Evolutionary conservation across 257 asterid genomes (phyloP), one percentile per base, ranked within the genome.

Genomic region (Nicotiana knightiana): DNA sequence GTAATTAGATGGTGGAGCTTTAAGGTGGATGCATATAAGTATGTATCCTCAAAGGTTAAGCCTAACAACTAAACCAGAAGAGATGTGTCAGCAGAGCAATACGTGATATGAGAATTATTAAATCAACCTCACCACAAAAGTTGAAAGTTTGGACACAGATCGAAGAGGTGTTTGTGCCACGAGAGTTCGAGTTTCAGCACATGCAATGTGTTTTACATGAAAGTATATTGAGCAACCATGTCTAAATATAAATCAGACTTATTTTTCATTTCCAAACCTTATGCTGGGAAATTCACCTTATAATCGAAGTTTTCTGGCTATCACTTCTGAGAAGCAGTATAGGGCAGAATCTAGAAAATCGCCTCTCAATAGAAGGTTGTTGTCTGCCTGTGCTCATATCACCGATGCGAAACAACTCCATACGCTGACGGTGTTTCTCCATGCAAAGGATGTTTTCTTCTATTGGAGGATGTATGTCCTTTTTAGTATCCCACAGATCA

Each of bases 401-500:
- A 67, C 85, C 87, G 79, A 93, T 51, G 77, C 91, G 59, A 84
- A 90, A 82, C 77, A 90, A 89, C 53, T 90, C 89, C 86, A 87
- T 89, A 61, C 86, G 90, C 83, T 67, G 89, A n/a, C 26, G 64
- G 86, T 94, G 91, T 85, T 88, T 94, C 84, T 89, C 91, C 87
- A 85, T 84, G 86, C 92, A 93, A 67, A 92, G 85, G 86, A 90
- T 77, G 86, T 86, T 90, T 85, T 94, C 98, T 85, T 88, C 93
- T 57, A 90, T 58, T 21, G 97, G 99, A 85, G 97, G 93, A 79
- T 61, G 83, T 81, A 90, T 82, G 67, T 87, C 92, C 82, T 88
- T 75, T 86, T 73, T 65, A 82, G 83, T 82, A 87, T 93, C 96
- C 99, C 98, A 95, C 88, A 93, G 86, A 87, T 88, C 89, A 54